Percentiles rank a stretch among this genome's conserved stretches.
These are phyloP conservation scores for Coemansia furcata DNA, from an alignment of 192 early-diverging fungal genomes.

Conservation along the genomic window DNA sequence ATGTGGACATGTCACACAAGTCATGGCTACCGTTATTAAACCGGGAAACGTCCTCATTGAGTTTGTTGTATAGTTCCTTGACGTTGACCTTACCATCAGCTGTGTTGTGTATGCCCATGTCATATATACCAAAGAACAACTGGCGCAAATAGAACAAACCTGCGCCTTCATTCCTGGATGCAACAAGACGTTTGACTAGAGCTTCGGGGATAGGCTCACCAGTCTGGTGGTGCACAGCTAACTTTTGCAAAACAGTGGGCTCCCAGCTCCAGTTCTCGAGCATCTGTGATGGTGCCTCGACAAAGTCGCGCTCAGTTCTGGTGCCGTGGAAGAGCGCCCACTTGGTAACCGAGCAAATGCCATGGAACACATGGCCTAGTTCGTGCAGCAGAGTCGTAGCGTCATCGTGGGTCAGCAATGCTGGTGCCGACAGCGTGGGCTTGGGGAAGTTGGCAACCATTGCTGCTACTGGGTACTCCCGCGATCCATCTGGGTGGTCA, in stretches of 20 bases:
- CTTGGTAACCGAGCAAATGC: slow-evolving; percentile 72
- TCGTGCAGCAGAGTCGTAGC: slow-evolving; percentile 85
- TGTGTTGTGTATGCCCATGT: slow-evolving; percentile 71
- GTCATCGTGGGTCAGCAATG: slow-evolving; percentile 77
- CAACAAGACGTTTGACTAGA: slow-evolving; percentile 65
- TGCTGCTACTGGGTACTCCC: slow-evolving; percentile 64
- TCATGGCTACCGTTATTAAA: slow-evolving; percentile 61
- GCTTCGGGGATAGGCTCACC: slow-evolving; percentile 68
- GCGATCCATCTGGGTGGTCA: slow-evolving; percentile 54
- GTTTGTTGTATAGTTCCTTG: slow-evolving; percentile 44
- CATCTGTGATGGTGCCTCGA: slow-evolving; percentile 90
- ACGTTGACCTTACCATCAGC: slow-evolving; percentile 49
- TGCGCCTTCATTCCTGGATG: slow-evolving; percentile 73
- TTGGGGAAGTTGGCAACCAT: slow-evolving; percentile 75
- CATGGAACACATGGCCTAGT: slow-evolving; percentile 69
- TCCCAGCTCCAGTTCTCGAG: slow-evolving; percentile 84
- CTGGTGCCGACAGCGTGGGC: slow-evolving; percentile 63
- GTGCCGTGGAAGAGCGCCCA: slow-evolving; percentile 76
- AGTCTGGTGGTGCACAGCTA: slow-evolving; percentile 71
- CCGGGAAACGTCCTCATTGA: slow-evolving; percentile 41
- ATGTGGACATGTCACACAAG: slow-evolving; percentile 63
- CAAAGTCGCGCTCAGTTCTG: slow-evolving; percentile 76
- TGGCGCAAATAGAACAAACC: slow-evolving; percentile 73
- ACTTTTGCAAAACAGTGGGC: slow-evolving; percentile 53
- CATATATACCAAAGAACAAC: slow-evolving; percentile 74